Evolutionary conservation across 441 rosid genomes (phyloP), one percentile per base, ranked within the genome.

Genomic region (Bruguiera hainesii): DNA sequence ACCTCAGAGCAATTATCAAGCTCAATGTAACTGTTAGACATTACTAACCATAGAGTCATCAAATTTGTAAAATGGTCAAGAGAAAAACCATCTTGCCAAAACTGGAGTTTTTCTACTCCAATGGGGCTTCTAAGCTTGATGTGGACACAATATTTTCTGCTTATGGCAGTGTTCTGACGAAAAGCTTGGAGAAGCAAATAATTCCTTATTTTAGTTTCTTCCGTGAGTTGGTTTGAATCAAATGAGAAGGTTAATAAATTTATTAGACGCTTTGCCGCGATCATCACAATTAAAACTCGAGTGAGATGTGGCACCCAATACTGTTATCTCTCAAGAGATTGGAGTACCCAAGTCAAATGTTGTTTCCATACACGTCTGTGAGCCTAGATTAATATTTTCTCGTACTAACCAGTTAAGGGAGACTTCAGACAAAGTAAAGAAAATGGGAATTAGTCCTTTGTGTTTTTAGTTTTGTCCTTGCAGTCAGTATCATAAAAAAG

Each of bases 1-100:
- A 74, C 62, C 66, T 81, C 71, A 76, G 80, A 62, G 85, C 62
- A 21, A 58, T 76, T 8, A 61, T 78, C 37, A 84, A 81, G 73
- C 82, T 75, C 51, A 84, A 79, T 31, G 63, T 74, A 1, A 84
- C 82, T 3, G 74, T 79, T 7, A 78, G 73, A 31, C 82, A 78
- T 50, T 72, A 76, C 48, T 78, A 35, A 61, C 50, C 20, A 64
- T 2, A 23, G 10, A 13, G 49, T 37, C 48, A 61, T 37, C 48
- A 61, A 33, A 37, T 61, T 37, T 21, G 46, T 3, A 35, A n/a
- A 21, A n/a, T 21, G 23, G 49, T 61, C 16, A 20, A 35, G 26
- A 61, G 56, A 13, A 20, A 20, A 35, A 60, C 3, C 29, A 19
- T 61, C 19, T 0, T 19, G 23, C 49, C 29, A 46, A 61, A 35